Percentiles rank a stretch among this genome's conserved stretches.
These are phyloP conservation scores for Copromyces sp. DNA, from an alignment of 495 filamentous ascomycete species.

Conservation along the genomic window DNA sequence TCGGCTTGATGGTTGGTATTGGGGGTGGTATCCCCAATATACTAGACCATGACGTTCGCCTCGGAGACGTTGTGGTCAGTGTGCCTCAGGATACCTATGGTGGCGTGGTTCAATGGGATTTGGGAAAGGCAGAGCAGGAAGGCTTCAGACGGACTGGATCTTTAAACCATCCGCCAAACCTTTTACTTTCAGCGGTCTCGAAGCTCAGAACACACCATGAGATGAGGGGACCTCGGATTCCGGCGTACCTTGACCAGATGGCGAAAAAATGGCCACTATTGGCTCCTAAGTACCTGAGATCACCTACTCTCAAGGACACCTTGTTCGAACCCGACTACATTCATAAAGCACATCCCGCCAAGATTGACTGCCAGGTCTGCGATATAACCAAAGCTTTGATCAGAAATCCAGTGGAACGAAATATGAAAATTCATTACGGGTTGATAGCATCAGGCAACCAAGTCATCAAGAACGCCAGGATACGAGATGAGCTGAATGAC, in stretches of 20 bases:
- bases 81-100: background rate
- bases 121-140: background rate
- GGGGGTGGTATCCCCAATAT: slow-evolving; percentile 5
- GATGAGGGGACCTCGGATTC: background rate
- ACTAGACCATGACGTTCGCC: background rate
- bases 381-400: too few relatives aligned
- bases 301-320: background rate
- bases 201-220: background rate
- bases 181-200: background rate
- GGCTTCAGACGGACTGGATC: background rate
- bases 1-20: slow-evolving; percentile 41
- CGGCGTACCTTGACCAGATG: background rate
- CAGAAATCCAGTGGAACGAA: background rate
- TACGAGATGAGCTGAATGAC: too few relatives aligned
- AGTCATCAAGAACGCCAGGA: too few relatives aligned
- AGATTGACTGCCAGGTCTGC: background rate
- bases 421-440: too few relatives aligned
- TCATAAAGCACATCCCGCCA: background rate
- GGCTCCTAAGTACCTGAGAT: background rate
- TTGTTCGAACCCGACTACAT: background rate
- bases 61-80: background rate
- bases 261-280: background rate
- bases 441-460: too few relatives aligned
- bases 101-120: background rate
- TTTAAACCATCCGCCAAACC: background rate